Conservation (phyloP, 2,329 filamentous ascomycete genomes). For the Onygenales sp. region DNA sequence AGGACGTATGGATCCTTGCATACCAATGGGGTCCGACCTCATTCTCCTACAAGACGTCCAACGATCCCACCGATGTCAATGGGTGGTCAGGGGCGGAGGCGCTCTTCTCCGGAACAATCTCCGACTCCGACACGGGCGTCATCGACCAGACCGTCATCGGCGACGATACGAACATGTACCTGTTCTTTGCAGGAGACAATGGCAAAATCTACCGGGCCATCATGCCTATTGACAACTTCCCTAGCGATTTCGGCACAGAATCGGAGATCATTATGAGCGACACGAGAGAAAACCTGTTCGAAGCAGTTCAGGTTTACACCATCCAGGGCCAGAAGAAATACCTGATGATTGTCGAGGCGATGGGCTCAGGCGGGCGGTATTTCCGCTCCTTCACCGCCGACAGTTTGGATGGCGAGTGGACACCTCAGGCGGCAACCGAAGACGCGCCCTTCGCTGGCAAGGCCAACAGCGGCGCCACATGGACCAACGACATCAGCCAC, state of each 20-base stretch:
- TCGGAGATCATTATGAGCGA: conserved; percentile 45
- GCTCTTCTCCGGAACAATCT: conserved; percentile 48
- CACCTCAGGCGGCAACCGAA: conserved; percentile 47
- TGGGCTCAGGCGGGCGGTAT: conserved; percentile 49
- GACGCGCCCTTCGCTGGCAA: conserved; percentile 56
- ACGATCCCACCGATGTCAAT: conserved; percentile 47
- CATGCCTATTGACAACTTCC: conserved; percentile 56
- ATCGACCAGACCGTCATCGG: conserved; percentile 59
- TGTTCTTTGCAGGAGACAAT: conserved; percentile 60
- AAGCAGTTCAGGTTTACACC: conserved; percentile 58
- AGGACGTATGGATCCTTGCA: conserved; percentile 54
- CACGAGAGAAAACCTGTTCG: conserved; percentile 49
- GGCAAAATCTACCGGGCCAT: conserved; percentile 55
- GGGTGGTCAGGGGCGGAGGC: conserved; percentile 46
- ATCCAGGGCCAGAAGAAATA: conserved; percentile 46
- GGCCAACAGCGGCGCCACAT: conserved; percentile 54
- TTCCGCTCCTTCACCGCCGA: conserved; percentile 58
- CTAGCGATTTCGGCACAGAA: conserved; percentile 46
- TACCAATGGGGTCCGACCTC: conserved; percentile 54
- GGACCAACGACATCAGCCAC: conserved; percentile 60
- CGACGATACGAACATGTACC: conserved; percentile 52
- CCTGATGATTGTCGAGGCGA: conserved; percentile 59
- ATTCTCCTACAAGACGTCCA: conserved; percentile 53
- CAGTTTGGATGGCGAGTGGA: conserved; percentile 49
- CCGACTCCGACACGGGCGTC: conserved; percentile 40